phyloP scores from a whole-genome alignment of 2,329 filamentous ascomycete genomes.

The Scleromitrula shiraiana region DNA sequence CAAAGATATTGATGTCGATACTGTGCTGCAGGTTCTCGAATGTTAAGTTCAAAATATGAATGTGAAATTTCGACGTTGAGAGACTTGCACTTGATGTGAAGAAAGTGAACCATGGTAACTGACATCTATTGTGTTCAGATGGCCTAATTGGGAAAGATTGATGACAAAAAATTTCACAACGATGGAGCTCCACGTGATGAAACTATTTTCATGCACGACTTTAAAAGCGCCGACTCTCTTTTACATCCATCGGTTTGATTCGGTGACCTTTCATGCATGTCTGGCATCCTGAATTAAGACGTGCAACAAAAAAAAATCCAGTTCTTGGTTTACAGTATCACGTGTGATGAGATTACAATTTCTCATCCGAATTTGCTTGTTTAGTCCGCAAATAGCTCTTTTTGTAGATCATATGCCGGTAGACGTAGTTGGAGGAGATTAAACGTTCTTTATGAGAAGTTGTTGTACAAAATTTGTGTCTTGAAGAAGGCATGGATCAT shows the following conservation, averaged over 20 bases:
- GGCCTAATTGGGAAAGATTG: no score
- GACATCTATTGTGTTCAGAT: no score
- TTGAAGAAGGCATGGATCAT: not conserved
- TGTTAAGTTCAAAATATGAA: no score
- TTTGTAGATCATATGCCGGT: not conserved
- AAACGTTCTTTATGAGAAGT: not conserved
- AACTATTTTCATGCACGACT: conserved; percentile 7
- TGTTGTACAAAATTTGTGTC: not conserved
- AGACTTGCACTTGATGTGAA: no score
- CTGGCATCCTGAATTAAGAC: conserved; percentile 4
- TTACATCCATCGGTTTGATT: conserved; percentile 2
- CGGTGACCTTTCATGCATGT: conserved; percentile 2
- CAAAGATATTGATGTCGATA: no score
- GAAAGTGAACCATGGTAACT: no score
- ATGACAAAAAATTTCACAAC: no score
- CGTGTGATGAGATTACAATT: not conserved
- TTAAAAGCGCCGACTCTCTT: not conserved
- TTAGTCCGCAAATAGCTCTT: no score
- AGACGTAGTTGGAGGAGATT: not conserved
- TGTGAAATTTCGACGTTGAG: no score
- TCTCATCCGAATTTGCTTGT: not conserved
- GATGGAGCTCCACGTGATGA: not conserved
- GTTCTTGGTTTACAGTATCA: not conserved
- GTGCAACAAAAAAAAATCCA: conserved; percentile 3
- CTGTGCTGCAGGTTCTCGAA: no score